Evolutionary conservation across 441 rosid species (phyloP).

Genomic region (Melastoma candidum): DNA sequence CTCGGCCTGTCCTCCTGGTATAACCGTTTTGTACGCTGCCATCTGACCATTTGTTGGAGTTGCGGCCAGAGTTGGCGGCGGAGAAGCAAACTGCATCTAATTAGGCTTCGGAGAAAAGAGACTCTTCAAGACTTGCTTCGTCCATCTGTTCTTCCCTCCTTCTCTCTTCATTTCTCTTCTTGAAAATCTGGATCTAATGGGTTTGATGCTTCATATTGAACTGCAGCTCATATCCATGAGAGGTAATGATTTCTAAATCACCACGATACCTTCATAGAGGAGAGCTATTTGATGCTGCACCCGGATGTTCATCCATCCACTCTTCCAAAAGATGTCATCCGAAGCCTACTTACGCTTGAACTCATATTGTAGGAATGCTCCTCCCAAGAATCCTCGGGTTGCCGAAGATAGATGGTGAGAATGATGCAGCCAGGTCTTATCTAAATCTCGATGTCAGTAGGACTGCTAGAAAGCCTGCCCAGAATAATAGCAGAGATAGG

Average conservation of each 20-base stretch:
- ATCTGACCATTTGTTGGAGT: too few species aligned
- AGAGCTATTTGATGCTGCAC: conserved; percentile 79
- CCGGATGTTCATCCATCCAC: conserved; percentile 74
- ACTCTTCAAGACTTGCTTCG: too few species aligned
- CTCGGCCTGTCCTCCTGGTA: too few species aligned
- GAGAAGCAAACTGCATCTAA: too few species aligned
- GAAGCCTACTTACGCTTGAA: conserved; percentile 70
- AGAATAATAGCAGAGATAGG: conserved; percentile 24
- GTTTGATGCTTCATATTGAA: conserved; percentile 55
- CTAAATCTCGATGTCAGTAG: conserved; percentile 95
- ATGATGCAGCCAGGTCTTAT: conserved; percentile 93
- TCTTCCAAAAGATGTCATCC: conserved; percentile 68
- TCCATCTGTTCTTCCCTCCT: too few species aligned
- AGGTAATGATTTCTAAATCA: conserved; percentile 58
- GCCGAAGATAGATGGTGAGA: conserved; percentile 79
- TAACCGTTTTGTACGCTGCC: too few species aligned
- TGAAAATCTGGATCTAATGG: too few species aligned
- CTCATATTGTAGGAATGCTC: conserved; percentile 64
- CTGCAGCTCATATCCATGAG: conserved; percentile 42
- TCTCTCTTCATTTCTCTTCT: too few species aligned
- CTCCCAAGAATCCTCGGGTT: conserved; percentile 77
- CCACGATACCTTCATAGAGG: conserved; percentile 63
- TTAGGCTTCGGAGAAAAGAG: too few species aligned
- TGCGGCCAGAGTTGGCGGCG: too few species aligned
- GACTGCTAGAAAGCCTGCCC: conserved; percentile 87